These are phyloP conservation scores for Collybia mongolica DNA, from an alignment of 768 basidiomycete species.

Conservation along the genomic window DNA sequence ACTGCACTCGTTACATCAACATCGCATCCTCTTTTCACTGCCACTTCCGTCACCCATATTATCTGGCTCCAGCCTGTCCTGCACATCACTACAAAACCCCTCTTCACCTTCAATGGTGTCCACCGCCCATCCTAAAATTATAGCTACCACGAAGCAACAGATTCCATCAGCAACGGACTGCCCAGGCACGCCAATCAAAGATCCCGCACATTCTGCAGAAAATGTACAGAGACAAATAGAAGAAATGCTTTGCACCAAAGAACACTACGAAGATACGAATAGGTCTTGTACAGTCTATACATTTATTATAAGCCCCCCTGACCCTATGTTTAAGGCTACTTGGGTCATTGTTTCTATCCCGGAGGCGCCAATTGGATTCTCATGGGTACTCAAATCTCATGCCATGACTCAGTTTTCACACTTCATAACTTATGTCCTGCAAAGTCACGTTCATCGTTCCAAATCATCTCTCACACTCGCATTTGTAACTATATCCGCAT, in stretches of 20 bases:
- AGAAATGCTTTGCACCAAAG: constrained; percentile 47
- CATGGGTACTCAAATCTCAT: background rate
- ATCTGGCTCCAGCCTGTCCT: background rate
- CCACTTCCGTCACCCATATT: constrained; percentile 2
- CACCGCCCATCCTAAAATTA: background rate
- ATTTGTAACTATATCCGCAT: too few relatives aligned
- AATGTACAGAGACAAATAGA: constrained; percentile 13
- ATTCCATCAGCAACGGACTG: background rate
- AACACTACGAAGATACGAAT: constrained; percentile 65
- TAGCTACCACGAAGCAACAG: constrained; percentile 1
- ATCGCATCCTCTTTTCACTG: constrained; percentile 49
- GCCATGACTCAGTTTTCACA: too few relatives aligned
- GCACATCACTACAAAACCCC: background rate
- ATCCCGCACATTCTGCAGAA: background rate
- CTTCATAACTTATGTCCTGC: too few relatives aligned
- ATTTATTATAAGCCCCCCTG: background rate
- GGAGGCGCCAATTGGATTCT: constrained; percentile 39
- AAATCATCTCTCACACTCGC: too few relatives aligned
- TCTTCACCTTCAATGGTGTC: background rate
- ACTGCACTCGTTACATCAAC: constrained; percentile 66
- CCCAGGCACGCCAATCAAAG: background rate
- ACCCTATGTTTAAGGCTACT: constrained; percentile 44
- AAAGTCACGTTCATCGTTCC: too few relatives aligned
- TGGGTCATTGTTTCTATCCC: constrained; percentile 63
- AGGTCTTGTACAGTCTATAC: constrained; percentile 35